Base-by-base conservation (phyloP, 768 basidiomycete species). In the Leccinum variicolor region DNA sequence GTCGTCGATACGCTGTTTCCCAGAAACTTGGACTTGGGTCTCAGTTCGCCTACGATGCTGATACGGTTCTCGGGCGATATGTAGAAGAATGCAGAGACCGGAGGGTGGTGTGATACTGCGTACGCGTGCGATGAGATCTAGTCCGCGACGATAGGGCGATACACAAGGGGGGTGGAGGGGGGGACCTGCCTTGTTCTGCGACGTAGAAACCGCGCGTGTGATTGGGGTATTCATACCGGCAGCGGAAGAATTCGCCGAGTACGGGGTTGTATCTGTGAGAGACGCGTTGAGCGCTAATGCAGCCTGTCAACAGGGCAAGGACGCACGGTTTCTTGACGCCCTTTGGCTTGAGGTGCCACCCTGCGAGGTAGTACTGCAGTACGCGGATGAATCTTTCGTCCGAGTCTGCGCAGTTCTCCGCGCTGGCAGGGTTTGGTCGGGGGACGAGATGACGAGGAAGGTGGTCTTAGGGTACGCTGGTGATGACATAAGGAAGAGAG, bases 271-370 rank as follows among this genome's bases (percentile, higher is more conserved):
- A 99, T 61, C 92, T 93, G 69, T 54, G 25, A 50, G n/a, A 56
- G 17, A 56, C 11, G 48, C 47, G 26, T 31, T 60, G 52, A 61
- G 57, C 48, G 46, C 47, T 50, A 53, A 52, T 50, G n/a, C 13
- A 25, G 0, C 11, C 23, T 7, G 29, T 36, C 31, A 2, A 11
- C 1, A 10, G 48, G 26, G 5, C 28, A 41, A 19, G 49, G 59
- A 78, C 90, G 75, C 67, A 94, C 85, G 96, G 96, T 76, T 99
- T 99, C 89, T 99, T 99, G 59, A 98, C 97, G 53, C 94, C 97
- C 76, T 91, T 95, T 63, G 97, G 95, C 75, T 98, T 98, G 77
- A 98, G 95, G 75, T 98, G 97, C 97, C 97, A 99, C 23, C 97
- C 97, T n/a, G 92, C 89, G 49, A 99, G 86, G 71, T 98, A 99